phyloP scores from a whole-genome alignment of 169 alveolate species.

The Plasmodium billcollinsi region DNA sequence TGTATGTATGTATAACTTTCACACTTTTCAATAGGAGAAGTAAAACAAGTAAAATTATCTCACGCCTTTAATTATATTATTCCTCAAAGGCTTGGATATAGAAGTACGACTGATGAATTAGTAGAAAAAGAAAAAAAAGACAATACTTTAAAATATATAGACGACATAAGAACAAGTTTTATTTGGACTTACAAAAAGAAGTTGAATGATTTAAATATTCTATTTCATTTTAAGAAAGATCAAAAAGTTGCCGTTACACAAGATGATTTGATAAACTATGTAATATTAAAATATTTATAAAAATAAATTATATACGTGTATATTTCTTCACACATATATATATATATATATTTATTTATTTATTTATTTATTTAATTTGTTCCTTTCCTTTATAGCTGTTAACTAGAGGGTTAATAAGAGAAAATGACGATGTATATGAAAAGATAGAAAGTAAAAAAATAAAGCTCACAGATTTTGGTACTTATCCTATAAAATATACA shows the following conservation, averaged over 20 bases:
- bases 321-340: slow-evolving; percentile 2
- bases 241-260: slow-evolving; percentile 52
- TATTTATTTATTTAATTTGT: neutral
- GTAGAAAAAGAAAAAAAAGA: slow-evolving; percentile 66
- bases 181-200: slow-evolving; percentile 48
- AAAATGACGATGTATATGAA: slow-evolving; percentile 63
- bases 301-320: neutral
- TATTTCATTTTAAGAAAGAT: slow-evolving; percentile 42
- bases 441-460: slow-evolving; percentile 73
- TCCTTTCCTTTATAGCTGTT: slow-evolving; percentile 28
- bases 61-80: slow-evolving; percentile 76
- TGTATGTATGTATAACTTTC: neutral
- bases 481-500: slow-evolving; percentile 58
- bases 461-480: slow-evolving; percentile 52
- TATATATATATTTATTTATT: slow-evolving; percentile 7
- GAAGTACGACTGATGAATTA: slow-evolving; percentile 75
- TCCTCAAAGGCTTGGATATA: slow-evolving; percentile 73
- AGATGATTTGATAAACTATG: slow-evolving; percentile 58
- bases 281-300: slow-evolving; percentile 5
- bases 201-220: slow-evolving; percentile 35
- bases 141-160: slow-evolving; percentile 59
- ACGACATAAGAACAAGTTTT: slow-evolving; percentile 69
- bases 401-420: slow-evolving; percentile 62
- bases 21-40: slow-evolving; percentile 24
- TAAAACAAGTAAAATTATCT: slow-evolving; percentile 71